Base-by-base conservation (phyloP, 2,329 filamentous ascomycete species). In the Karstenula rhodostoma region DNA sequence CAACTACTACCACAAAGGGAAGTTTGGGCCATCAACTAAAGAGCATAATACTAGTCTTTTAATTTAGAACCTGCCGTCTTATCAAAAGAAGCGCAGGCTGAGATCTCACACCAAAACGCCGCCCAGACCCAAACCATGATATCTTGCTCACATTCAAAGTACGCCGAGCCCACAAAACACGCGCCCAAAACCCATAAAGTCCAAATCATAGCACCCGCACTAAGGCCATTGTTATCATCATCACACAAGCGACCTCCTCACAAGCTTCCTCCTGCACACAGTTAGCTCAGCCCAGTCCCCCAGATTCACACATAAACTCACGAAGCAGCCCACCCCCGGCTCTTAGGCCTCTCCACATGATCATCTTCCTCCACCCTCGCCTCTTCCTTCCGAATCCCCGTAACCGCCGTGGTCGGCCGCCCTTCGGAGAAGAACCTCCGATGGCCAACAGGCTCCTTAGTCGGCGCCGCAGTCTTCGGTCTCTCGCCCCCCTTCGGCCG, bases 311-410 rank as follows among this genome's bases (percentile, higher is more conserved):
- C 4, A 22, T 9, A 27, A 8, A 69, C 70, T 68, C 62, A 71
- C 70, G 67, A 66, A 60, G 64, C 61, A 56, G 61, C 60, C 69
- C 70, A 72, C n/a, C 62, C 60, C 29, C 68, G 56, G 22, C 66
- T 69, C 59, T 64, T 65, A 37, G 65, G 60, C 48, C 57, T 66
- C 19, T 33, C 29, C 29, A 5, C 22, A 9, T n/a, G n/a, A n/a
- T 29, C 33, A 4, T 46, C 40, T 7, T 47, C 57, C 25, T 22
- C 8, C 15, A 8, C 47, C 12, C 5, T 27, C 9, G 35, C 35
- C 33, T 32, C 27, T 1, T 17, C 44, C 47, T 44, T 47, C 4
- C 37, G n/a, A 40, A 40, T 40, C 17, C n/a, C 32, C 32, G 54
- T 37, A 33, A 23, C 35, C n/a, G 55, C 22, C 17, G 54, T 57